Percentiles rank a stretch among this genome's conserved stretches.
phyloP scores from a whole-genome alignment of 1,139 yeast genomes.

The Taphrina wiesneri region DNA sequence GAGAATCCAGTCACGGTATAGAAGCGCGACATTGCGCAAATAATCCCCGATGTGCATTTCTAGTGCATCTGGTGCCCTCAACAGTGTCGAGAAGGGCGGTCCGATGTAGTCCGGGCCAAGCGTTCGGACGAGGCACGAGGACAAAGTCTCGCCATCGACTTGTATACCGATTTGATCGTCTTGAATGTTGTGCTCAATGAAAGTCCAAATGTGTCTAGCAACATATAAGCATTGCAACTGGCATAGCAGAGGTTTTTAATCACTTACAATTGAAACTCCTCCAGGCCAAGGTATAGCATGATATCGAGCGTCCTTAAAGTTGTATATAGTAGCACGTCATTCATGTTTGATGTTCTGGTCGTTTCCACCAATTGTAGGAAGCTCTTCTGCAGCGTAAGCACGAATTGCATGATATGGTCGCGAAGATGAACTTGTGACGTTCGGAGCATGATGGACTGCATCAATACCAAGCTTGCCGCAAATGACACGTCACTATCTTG shows the following conservation, averaged over 20 bases:
- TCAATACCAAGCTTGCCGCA: constrained; percentile 55
- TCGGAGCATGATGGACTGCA: constrained; percentile 64
- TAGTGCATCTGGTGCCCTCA: background rate
- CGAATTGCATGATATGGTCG: constrained; percentile 69
- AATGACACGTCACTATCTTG: constrained; percentile 44
- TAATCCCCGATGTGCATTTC: constrained; percentile 9
- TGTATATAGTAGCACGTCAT: constrained; percentile 52
- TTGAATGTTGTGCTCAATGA: background rate
- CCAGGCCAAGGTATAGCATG: constrained; percentile 63
- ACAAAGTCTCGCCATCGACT: background rate
- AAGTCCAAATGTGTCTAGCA: constrained; percentile 10
- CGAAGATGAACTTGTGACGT: constrained; percentile 64
- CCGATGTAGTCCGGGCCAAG: background rate
- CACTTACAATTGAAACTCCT: constrained; percentile 67
- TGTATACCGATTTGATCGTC: background rate
- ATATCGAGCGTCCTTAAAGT: constrained; percentile 79
- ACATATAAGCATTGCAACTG: background rate
- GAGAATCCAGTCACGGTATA: constrained; percentile 1
- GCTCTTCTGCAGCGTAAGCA: constrained; percentile 39
- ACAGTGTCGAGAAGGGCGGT: background rate
- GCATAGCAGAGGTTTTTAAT: background rate
- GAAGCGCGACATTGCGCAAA: background rate
- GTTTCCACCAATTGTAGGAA: constrained; percentile 1
- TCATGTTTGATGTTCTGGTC: constrained; percentile 53
- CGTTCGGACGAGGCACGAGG: background rate